Evolutionary conservation across 352 stramenopile genomes (phyloP).

Genomic region (Elongisporangium senticosum): DNA sequence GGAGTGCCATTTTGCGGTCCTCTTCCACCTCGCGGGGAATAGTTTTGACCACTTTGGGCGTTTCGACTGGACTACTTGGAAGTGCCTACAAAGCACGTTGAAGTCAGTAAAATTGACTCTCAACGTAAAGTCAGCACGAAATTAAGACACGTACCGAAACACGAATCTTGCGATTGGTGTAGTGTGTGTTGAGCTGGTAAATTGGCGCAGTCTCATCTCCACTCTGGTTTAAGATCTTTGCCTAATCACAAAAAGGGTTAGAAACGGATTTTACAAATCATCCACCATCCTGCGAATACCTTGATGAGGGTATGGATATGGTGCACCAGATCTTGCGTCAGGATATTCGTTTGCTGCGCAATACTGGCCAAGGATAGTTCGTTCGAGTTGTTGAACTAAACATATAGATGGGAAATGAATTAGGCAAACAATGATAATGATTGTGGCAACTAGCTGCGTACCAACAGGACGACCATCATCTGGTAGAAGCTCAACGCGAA

Average conservation of each 20-base stretch:
- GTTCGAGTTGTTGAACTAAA: slow-evolving; percentile 61
- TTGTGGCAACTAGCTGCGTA: slow-evolving; percentile 9
- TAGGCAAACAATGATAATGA: background rate
- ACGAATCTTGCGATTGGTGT: slow-evolving; percentile 43
- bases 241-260: slow-evolving; percentile 12
- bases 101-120: background rate
- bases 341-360: slow-evolving; percentile 49
- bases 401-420: slow-evolving; percentile 1
- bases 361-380: slow-evolving; percentile 32
- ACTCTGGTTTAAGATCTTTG: slow-evolving; percentile 31
- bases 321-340: slow-evolving; percentile 47
- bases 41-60: slow-evolving; percentile 43
- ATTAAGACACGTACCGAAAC: slow-evolving; percentile 27
- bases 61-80: slow-evolving; percentile 66
- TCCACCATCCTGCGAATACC: slow-evolving; percentile 17
- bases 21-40: slow-evolving; percentile 73
- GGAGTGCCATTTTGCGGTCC: slow-evolving; percentile 85
- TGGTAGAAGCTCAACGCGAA: slow-evolving; percentile 82
- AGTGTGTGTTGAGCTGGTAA: slow-evolving; percentile 40
- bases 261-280: background rate
- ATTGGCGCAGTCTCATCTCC: slow-evolving; percentile 17
- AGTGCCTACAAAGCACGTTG: slow-evolving; percentile 16
- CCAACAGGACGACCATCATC: slow-evolving; percentile 72
- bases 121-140: background rate
- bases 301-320: slow-evolving; percentile 74